Percentiles rank a stretch among this genome's conserved stretches.
phyloP scores from a whole-genome alignment of 2,329 filamentous ascomycete species.

The Xenoacremonium recifei region DNA sequence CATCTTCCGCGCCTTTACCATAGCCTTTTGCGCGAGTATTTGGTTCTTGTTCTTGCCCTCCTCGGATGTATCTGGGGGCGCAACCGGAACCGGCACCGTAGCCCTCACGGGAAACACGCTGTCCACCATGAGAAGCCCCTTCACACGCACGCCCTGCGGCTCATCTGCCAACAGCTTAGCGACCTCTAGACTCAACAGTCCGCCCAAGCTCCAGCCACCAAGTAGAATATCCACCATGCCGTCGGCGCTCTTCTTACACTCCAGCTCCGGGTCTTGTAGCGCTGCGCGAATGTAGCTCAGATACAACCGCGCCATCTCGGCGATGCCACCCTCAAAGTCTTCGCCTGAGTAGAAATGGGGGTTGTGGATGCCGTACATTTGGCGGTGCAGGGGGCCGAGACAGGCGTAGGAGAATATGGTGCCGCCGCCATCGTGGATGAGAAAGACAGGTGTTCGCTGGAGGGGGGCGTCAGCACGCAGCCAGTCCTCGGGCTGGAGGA shows the following conservation, averaged over 20 bases:
- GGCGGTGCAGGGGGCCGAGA: conserved; percentile 46
- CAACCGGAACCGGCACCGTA: conserved; percentile 2
- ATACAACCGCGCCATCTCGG: conserved; percentile 55
- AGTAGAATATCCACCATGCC: conserved; percentile 42
- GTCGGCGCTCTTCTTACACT: conserved; percentile 21
- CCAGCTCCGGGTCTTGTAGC: conserved; percentile 30
- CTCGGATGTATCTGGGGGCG: conserved; percentile 18
- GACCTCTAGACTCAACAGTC: conserved; percentile 50
- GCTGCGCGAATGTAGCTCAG: conserved; percentile 41
- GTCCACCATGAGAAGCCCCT: conserved; percentile 54
- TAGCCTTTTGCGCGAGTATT: conserved; percentile 36
- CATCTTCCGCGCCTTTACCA: conserved; percentile 42
- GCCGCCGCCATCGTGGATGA: conserved; percentile 62
- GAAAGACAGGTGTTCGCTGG: conserved; percentile 45
- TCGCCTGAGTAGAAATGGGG: conserved; percentile 47
- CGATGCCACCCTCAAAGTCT: conserved; percentile 50
- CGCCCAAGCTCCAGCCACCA: conserved; percentile 57
- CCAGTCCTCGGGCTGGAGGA: conserved; percentile 35
- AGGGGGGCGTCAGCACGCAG: conserved; percentile 15
- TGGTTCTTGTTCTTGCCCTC: conserved; percentile 34
- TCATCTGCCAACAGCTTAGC: conserved; percentile 40
- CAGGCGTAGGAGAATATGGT: conserved; percentile 58
- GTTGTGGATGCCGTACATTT: conserved; percentile 55
- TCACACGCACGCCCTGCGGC: conserved; percentile 36
- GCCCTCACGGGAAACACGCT: conserved; percentile 38